Evolutionary conservation across 768 basidiomycete genomes (phyloP), one percentile per base, ranked within the genome.

Genomic region (Naganishia vaughanmartiniae): DNA sequence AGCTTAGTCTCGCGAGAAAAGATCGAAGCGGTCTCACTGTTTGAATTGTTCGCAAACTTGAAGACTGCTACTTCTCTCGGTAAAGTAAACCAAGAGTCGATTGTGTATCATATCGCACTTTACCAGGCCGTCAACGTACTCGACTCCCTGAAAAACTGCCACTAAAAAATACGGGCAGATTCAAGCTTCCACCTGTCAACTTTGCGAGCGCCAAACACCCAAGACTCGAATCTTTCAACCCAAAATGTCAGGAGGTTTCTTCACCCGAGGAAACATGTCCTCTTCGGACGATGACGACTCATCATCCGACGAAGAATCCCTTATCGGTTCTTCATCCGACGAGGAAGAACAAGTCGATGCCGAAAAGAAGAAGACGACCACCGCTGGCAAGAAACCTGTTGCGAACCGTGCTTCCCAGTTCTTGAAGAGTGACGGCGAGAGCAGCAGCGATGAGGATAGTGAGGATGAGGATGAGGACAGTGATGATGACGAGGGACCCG

Each of bases 361-460:
- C n/a, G 48, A 26, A 51, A 51, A 63, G 60, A 42, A 63, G 24
- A 42, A 63, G 57, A 24, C 69, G 67, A 33, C 42, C 24, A 34
- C 68, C 56, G 24, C 33, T 55, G 42, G 72, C 33, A 53, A 36
- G 17, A 57, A 57, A 36, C 30, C 55, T 57, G 30, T 28, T 2
- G 28, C 31, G 2, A 36, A 36, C 34, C 30, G 34, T 33, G 55
- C 55, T 28, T 33, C 31, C 19, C 55, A 57, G 17, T 66, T 66
- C 48, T 39, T 60, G 51, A 70, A 53, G 21, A 84, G 84, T 21
- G 85, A 85, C 73, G 85, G 87, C 54, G 86, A 86, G 65, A 86
- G 86, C 67, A 85, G 86, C 55, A 78, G 75, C 51, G 84, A 81
- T 4, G 80, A 80, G 70, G 82, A 79, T 11, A 75, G 73, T 73